Percentiles rank a stretch among this genome's conserved stretches.
Conservation (phyloP, 805 yeast species). For the Helenozyma rhizophorensis region DNA sequence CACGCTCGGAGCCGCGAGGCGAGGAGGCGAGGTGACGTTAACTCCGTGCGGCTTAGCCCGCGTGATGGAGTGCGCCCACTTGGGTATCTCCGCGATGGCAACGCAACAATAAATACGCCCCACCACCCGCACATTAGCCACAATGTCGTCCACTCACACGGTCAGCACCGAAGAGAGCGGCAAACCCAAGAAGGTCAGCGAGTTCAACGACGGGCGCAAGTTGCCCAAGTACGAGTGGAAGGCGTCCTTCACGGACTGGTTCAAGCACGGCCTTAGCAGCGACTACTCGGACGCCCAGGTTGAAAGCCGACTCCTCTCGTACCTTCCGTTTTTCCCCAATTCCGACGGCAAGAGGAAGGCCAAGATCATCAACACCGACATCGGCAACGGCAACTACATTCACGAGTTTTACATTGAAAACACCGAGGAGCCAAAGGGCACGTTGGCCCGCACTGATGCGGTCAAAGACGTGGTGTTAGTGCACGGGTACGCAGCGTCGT, state of each 20-base stretch:
- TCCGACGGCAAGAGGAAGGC: conserved; percentile 46
- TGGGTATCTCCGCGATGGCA: too few species aligned
- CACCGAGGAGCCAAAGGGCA: conserved; percentile 30
- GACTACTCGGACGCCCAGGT: conserved; percentile 23
- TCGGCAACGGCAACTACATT: conserved; percentile 54
- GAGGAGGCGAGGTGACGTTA: too few species aligned
- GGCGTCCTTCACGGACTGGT: conserved; percentile 14
- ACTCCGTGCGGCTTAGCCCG: too few species aligned
- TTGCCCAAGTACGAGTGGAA: conserved; percentile 14
- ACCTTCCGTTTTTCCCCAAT: conserved; percentile 56
- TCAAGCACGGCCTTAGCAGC: conserved; percentile 9
- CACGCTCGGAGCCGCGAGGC: too few species aligned
- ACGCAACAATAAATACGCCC: too few species aligned
- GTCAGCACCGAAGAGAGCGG: not conserved
- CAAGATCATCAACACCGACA: conserved; percentile 48
- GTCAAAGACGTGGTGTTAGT: conserved; percentile 61
- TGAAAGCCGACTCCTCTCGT: conserved; percentile 44
- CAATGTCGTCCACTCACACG: not conserved
- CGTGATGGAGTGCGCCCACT: too few species aligned
- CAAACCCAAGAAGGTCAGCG: conserved; percentile 4
- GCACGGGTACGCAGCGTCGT: conserved; percentile 93
- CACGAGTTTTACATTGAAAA: conserved; percentile 73
- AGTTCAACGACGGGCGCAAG: conserved; percentile 12
- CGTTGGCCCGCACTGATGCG: conserved; percentile 2
- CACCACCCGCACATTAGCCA: too few species aligned